phyloP scores from a whole-genome alignment of 805 yeast genomes.

The Saturnispora bothae region DNA sequence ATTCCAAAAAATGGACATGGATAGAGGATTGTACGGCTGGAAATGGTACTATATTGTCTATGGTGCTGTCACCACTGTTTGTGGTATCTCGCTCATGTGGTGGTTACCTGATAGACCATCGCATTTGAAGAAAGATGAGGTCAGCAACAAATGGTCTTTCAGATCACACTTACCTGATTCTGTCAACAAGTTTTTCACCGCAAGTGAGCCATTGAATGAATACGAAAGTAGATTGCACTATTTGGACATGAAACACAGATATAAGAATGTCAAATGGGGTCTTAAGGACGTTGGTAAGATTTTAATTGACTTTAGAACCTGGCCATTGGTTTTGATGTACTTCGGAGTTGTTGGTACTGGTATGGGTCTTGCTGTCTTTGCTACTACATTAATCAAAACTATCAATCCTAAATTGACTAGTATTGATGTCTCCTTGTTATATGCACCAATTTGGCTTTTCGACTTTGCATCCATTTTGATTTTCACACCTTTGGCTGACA shows the following conservation, averaged over 20 bases:
- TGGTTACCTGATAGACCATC: constrained; percentile 81
- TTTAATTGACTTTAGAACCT: constrained; percentile 52
- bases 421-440: constrained; percentile 61
- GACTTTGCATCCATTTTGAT: constrained; percentile 66
- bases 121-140: constrained; percentile 15
- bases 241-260: constrained; percentile 47
- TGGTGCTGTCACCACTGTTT: constrained; percentile 55
- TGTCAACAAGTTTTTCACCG: constrained; percentile 14
- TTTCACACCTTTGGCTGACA: constrained; percentile 75
- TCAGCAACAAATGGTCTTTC: constrained; percentile 13
- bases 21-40: constrained; percentile 66
- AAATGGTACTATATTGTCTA: constrained; percentile 78
- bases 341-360: constrained; percentile 94
- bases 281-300: constrained; percentile 46
- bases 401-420: constrained; percentile 55
- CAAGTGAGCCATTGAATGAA: constrained; percentile 39
- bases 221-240: constrained; percentile 48
- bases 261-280: constrained; percentile 42
- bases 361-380: constrained; percentile 74
- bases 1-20: constrained; percentile 72
- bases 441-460: constrained; percentile 87
- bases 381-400: constrained; percentile 60
- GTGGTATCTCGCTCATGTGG: constrained; percentile 59
- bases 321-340: constrained; percentile 81
- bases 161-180: constrained; percentile 15